A percentile compares a stretch with the other conserved stretches of the same genome.
phyloP scores from a whole-genome alignment of 495 filamentous ascomycete species.

The Hypomontagnella submonticulosa region DNA sequence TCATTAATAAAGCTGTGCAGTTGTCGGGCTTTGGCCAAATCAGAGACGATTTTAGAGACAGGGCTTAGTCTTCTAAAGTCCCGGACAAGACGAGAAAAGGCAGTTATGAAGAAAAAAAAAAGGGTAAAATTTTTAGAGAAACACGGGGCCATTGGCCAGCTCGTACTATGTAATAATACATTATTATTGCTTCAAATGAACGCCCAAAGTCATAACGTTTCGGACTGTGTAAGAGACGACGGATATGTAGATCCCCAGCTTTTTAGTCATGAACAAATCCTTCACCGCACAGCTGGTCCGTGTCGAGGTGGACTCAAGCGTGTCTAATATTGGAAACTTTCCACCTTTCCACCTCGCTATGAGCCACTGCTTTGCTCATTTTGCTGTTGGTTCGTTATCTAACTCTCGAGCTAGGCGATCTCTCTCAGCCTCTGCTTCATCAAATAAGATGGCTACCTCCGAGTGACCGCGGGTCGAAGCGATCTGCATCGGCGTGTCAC shows the following conservation, averaged over 20 bases:
- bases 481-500: slow-evolving; percentile 44
- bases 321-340: too few relatives aligned
- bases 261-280: slow-evolving; percentile 7
- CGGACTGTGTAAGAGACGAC: slow-evolving; percentile 1
- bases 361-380: slow-evolving; percentile 17
- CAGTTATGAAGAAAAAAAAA: background rate
- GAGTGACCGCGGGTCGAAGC: slow-evolving; percentile 44
- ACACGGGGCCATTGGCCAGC: too few relatives aligned
- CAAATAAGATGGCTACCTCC: slow-evolving; percentile 43
- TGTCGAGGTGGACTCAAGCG: too few relatives aligned
- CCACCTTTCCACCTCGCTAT: too few relatives aligned
- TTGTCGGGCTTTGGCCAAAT: slow-evolving; percentile 20
- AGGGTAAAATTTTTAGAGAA: background rate
- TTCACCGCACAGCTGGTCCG: background rate
- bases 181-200: slow-evolving; percentile 1
- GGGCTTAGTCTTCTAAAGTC: background rate
- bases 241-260: background rate
- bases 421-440: slow-evolving; percentile 39
- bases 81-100: background rate
- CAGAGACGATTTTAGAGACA: slow-evolving; percentile 2
- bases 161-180: slow-evolving; percentile 3
- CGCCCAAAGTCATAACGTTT: background rate
- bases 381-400: slow-evolving; percentile 31
- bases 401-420: slow-evolving; percentile 41
- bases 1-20: slow-evolving; percentile 9